Evolutionary conservation across 257 asterid genomes (phyloP).

Genomic region (Solanum sejunctum): DNA sequence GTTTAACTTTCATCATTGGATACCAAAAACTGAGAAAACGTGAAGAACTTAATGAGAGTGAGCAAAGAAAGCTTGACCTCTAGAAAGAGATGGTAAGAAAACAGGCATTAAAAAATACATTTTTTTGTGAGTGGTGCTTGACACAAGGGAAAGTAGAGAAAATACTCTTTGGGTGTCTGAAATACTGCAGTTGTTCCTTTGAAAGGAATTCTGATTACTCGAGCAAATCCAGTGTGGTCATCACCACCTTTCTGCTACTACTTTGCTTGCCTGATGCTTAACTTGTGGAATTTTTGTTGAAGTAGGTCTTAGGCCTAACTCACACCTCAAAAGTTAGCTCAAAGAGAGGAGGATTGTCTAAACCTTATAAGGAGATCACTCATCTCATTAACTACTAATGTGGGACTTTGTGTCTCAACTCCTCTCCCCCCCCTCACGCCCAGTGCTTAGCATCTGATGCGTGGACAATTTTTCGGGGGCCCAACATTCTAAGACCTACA

Average conservation of each 20-base stretch:
- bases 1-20: too few relatives aligned
- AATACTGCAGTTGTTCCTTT: not conserved
- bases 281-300: not conserved
- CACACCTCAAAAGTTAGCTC: too few relatives aligned
- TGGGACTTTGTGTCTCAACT: too few relatives aligned
- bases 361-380: too few relatives aligned
- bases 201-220: not conserved
- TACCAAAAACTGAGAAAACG: not conserved
- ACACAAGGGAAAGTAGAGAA: not conserved
- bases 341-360: too few relatives aligned
- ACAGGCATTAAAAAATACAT: not conserved
- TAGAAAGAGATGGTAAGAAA: conserved; percentile 1
- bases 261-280: not conserved
- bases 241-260: not conserved
- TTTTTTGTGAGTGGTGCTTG: not conserved
- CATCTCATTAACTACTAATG: too few relatives aligned
- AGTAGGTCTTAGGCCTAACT: too few relatives aligned
- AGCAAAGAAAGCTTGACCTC: conserved; percentile 2
- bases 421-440: too few relatives aligned
- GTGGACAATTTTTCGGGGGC: too few relatives aligned
- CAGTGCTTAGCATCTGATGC: too few relatives aligned
- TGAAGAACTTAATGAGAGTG: not conserved
- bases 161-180: not conserved
- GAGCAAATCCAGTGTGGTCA: not conserved
- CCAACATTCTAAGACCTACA: too few relatives aligned